phyloP scores from a whole-genome alignment of 257 asterid species.

The Nicotiana sylvestris region DNA sequence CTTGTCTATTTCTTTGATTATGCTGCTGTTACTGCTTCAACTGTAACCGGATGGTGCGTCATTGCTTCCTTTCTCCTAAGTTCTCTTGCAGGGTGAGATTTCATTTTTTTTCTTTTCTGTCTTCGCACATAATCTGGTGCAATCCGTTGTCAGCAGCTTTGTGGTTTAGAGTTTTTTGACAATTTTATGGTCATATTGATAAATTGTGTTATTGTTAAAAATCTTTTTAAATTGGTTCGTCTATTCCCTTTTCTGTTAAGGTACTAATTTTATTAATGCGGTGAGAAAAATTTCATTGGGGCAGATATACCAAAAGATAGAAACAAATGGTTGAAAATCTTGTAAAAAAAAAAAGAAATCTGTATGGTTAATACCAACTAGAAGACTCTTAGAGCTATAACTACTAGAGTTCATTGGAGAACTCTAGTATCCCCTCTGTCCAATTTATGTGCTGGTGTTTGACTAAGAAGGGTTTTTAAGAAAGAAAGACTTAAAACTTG shows the following conservation, averaged over 20 bases:
- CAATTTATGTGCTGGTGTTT: no score
- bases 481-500: no score
- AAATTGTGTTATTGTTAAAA: background rate
- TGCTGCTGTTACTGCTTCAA: conserved; percentile 66
- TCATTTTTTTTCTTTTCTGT: background rate
- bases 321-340: no score
- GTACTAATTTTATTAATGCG: background rate
- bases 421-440: no score
- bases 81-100: conserved; percentile 77
- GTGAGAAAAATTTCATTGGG: no score
- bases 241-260: background rate
- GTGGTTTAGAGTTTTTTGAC: background rate
- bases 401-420: no score
- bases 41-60: conserved; percentile 88
- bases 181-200: background rate
- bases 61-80: conserved; percentile 69
- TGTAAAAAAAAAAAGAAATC: no score
- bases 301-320: no score
- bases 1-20: conserved; percentile 90
- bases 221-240: background rate
- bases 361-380: no score
- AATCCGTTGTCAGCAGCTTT: background rate
- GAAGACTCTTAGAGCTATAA: no score
- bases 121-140: background rate
- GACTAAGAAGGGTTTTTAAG: no score